Percentiles rank a stretch among this genome's conserved stretches.
These are phyloP conservation scores for Lodderomyces parapsilosis DNA, from an alignment of 1,139 yeast species.

Conservation along the genomic window DNA sequence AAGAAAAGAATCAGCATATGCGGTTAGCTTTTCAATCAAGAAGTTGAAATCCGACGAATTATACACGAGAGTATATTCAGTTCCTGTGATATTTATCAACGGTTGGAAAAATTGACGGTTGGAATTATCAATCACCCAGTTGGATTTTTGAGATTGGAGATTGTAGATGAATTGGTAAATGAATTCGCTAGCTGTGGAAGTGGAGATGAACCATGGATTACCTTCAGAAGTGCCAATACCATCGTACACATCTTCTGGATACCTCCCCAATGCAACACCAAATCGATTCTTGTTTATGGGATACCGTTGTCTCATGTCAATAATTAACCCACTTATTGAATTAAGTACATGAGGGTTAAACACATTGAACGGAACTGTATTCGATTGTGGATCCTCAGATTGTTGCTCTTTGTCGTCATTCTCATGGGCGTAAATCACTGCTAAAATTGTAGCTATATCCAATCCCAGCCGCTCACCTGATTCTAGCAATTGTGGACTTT, in stretches of 20 bases:
- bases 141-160: slow-evolving; percentile 18
- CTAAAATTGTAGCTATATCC: slow-evolving; percentile 78
- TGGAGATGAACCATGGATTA: slow-evolving; percentile 93
- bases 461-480: slow-evolving; percentile 60
- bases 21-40: slow-evolving; percentile 46
- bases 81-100: slow-evolving; percentile 19
- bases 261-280: slow-evolving; percentile 85
- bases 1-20: slow-evolving; percentile 75
- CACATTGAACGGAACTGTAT: slow-evolving; percentile 55
- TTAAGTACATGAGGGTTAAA: slow-evolving; percentile 55
- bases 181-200: slow-evolving; percentile 74
- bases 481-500: slow-evolving; percentile 55
- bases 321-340: slow-evolving; percentile 56
- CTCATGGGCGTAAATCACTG: slow-evolving; percentile 59
- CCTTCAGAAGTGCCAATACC: slow-evolving; percentile 76
- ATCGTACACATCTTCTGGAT: slow-evolving; percentile 90
- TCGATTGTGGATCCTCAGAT: slow-evolving; percentile 19
- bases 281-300: slow-evolving; percentile 61
- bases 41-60: slow-evolving; percentile 47
- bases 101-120: slow-evolving; percentile 31
- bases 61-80: slow-evolving; percentile 19
- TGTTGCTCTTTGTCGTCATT: slow-evolving; percentile 17
- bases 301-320: slow-evolving; percentile 69
- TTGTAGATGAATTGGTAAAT: slow-evolving; percentile 39
- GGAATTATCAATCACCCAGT: slow-evolving; percentile 18